Base-by-base conservation (phyloP, 805 yeast genomes). In the Candida ponderosae region DNA sequence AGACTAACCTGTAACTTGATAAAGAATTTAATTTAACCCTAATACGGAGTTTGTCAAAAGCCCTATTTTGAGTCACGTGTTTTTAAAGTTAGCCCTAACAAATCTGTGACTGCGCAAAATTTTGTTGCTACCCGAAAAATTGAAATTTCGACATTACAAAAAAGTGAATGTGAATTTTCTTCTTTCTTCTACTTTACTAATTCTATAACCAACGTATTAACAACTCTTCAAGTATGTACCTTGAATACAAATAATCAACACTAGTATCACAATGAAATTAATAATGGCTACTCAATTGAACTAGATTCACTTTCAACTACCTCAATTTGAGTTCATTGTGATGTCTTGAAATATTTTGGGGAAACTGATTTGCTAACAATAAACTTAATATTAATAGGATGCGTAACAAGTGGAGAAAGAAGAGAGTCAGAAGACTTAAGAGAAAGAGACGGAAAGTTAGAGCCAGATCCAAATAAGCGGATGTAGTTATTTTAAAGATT, bases 381-480 rank as follows among this genome's bases (percentile, higher is more conserved):
- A 27, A 9, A 39, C 13, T 24, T 9, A 24, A 13, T 13, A 6
- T 15, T 24, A 18, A 60, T 29, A 33, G 64, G 62, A 84, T 84
- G 95, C 83, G 95, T 81, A 81, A 84, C 76, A 89, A 89, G 84
- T 89, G 97, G 97, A 90, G 96, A 85, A 90, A 90, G 85, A 90
- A 90, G 95, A 90, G 97, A 89, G 95, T 84, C 74, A 89, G 97
- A 86, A 87, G 97, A 86, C 85, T 90, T 70, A 90, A 90, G 86
- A 87, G 97, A 81, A 90, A 90, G 95, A 86, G 97, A 84, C 96
- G 97, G 97, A 90, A 90, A 96, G 96, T 90, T 66, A 87, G 97
- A 86, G 97, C 97, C 76, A 88, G 97, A 86, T 86, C 96, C 79
- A 85, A 85, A 81, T 85, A 83, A 83, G 77, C 84, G 82, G 63